phyloP scores from a whole-genome alignment of 257 asterid genomes.

The Jacaranda copaia region DNA sequence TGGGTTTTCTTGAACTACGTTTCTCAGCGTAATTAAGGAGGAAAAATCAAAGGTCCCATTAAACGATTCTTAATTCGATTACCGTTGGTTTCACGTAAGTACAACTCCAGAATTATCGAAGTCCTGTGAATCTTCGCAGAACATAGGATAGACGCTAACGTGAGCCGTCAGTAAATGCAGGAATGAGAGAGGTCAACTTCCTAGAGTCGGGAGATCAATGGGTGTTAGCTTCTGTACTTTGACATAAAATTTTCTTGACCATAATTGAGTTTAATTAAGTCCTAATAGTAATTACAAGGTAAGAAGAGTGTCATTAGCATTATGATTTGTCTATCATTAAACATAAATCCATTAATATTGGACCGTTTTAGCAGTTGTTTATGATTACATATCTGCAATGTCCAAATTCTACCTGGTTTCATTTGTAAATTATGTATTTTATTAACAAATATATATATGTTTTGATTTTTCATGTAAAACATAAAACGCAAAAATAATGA shows the following conservation, averaged over 20 bases:
- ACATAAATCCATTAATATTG: too few relatives aligned
- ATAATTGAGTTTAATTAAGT: background rate
- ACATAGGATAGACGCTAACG: conserved; percentile 35
- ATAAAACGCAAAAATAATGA: too few relatives aligned
- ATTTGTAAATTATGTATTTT: too few relatives aligned
- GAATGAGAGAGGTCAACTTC: conserved; percentile 40
- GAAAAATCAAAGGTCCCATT: conserved; percentile 24
- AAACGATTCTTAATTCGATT: conserved; percentile 11
- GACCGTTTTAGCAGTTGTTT: too few relatives aligned
- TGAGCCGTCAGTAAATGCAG: conserved; percentile 38
- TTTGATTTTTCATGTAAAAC: too few relatives aligned
- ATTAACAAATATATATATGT: background rate
- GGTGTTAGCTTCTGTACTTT: background rate
- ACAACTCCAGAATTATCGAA: conserved; percentile 4
- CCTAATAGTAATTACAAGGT: background rate
- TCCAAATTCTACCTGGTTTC: too few relatives aligned
- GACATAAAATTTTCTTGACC: background rate
- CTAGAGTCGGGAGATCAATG: conserved; percentile 29
- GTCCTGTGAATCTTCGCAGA: conserved; percentile 11
- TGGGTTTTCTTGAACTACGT: conserved; percentile 33
- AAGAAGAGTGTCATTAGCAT: conserved; percentile 14
- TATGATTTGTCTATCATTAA: too few relatives aligned
- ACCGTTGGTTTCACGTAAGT: conserved; percentile 35
- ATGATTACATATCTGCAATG: too few relatives aligned
- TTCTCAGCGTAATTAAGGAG: background rate